Conservation (phyloP, 1,284 basidiomycete species). For the Phylloboletellus chloephorus region DNA sequence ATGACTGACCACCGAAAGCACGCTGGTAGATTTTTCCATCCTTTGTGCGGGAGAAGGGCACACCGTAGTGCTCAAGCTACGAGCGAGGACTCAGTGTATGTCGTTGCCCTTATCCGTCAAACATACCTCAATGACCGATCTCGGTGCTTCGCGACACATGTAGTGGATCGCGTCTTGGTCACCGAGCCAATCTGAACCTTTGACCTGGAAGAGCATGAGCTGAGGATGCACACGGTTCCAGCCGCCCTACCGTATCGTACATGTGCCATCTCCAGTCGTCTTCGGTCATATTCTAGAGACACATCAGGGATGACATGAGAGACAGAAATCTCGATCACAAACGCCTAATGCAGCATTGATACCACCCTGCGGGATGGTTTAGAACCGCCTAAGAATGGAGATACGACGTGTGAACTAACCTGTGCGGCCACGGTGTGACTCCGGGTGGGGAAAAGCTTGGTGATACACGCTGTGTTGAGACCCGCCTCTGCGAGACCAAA, state of each 20-base stretch:
- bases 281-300: conserved; percentile 91
- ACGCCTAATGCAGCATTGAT: conserved; percentile 98
- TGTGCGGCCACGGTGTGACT: conserved; percentile 99
- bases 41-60: conserved; percentile 97
- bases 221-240: conserved; percentile 1
- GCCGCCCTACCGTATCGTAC: conserved; percentile 84
- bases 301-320: conserved; percentile 11
- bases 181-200: conserved; percentile 99
- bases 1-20: conserved; percentile 97
- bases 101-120: background rate
- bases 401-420: conserved; percentile 39
- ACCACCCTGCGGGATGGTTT: conserved; percentile 65
- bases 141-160: conserved; percentile 96
- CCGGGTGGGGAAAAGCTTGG: conserved; percentile 98
- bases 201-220: conserved; percentile 57
- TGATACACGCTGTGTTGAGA: conserved; percentile 97
- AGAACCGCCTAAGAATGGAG: conserved; percentile 11
- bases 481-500: conserved; percentile 99
- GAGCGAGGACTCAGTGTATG: conserved; percentile 4
- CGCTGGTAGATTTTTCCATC: conserved; percentile 99
- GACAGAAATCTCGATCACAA: conserved; percentile 31
- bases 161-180: conserved; percentile 99
- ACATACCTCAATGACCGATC: conserved; percentile 84
- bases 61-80: conserved; percentile 97
- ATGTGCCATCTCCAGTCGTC: conserved; percentile 99